Conservation (phyloP, 768 basidiomycete genomes). For the Amanita exitialis region DNA sequence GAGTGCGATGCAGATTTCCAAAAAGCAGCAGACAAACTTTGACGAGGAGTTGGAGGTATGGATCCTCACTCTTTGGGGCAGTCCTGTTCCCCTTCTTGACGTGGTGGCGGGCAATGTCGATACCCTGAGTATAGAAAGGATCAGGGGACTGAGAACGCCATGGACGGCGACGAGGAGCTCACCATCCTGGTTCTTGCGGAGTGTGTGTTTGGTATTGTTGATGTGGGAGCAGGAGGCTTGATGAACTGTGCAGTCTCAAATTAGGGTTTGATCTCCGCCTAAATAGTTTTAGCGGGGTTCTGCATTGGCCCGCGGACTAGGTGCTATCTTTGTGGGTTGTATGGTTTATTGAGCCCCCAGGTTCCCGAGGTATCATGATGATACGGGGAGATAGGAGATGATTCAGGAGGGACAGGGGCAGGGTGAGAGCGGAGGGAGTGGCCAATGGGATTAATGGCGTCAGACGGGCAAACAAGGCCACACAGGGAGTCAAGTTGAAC, state of each 20-base stretch:
- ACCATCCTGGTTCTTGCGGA: conserved; percentile 73
- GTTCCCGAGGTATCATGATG: neutral
- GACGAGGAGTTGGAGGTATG: conserved; percentile 95
- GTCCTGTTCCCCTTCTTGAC: conserved; percentile 95
- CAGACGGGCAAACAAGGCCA: conserved; percentile 28
- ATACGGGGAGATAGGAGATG: neutral
- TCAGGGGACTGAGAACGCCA: conserved; percentile 9
- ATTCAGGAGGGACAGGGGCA: neutral
- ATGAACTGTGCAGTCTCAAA: conserved; percentile 52
- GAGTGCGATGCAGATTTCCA: conserved; percentile 6
- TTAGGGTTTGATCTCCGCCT: conserved; percentile 35
- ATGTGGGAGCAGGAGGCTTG: conserved; percentile 36
- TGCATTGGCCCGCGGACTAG: neutral
- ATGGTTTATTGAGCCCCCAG: neutral
- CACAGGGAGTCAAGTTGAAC: conserved; percentile 43
- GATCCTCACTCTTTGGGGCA: conserved; percentile 98
- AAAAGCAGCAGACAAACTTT: conserved; percentile 49
- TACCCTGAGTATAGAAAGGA: conserved; percentile 50
- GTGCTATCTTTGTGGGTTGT: neutral
- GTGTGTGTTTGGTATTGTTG: conserved; percentile 40
- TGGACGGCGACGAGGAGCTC: conserved; percentile 39
- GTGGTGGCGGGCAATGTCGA: conserved; percentile 93
- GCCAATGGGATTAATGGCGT: conserved; percentile 9
- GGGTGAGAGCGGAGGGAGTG: neutral
- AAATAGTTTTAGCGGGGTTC: conserved; percentile 10